phyloP scores from a whole-genome alignment of 176 grass and related monocot species.

The Rhynchospora breviuscula region DNA sequence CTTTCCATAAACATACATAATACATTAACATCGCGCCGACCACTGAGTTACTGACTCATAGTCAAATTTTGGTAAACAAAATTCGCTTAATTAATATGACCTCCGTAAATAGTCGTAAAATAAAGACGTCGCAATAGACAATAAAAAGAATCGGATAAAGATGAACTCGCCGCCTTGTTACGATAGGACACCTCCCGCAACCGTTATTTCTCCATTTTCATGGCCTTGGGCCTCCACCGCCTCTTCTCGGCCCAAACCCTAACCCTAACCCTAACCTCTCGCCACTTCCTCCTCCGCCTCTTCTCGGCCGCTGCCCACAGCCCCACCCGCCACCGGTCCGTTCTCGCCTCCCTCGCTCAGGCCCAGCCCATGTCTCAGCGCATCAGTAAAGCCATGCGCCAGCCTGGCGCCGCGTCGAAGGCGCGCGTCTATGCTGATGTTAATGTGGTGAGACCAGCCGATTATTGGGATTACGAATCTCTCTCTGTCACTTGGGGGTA shows the following conservation, averaged over 20 bases:
- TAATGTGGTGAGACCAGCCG: constrained; percentile 57
- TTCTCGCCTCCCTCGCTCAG: constrained; percentile 15
- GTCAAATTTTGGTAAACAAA: not conserved
- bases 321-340: not conserved
- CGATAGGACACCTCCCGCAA: not conserved
- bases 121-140: not conserved
- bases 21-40: not conserved
- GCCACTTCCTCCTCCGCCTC: constrained; percentile 24
- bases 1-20: not conserved
- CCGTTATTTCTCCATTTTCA: constrained; percentile 24
- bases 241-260: constrained; percentile 27
- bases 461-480: constrained; percentile 95
- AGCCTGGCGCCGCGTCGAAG: constrained; percentile 41
- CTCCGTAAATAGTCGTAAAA: not conserved
- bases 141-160: constrained; percentile 5
- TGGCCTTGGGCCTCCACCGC: constrained; percentile 51
- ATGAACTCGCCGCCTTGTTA: constrained; percentile 24
- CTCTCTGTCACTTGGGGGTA: constrained; percentile 89
- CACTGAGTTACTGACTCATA: not conserved
- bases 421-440: constrained; percentile 61
- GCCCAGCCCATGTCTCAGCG: constrained; percentile 44
- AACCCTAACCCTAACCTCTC: constrained; percentile 28
- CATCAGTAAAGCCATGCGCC: constrained; percentile 50
- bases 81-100: not conserved
- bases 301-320: constrained; percentile 27